phyloP scores from a whole-genome alignment of 2,329 filamentous ascomycete genomes.

The Ceratocystis diversiconidia region DNA sequence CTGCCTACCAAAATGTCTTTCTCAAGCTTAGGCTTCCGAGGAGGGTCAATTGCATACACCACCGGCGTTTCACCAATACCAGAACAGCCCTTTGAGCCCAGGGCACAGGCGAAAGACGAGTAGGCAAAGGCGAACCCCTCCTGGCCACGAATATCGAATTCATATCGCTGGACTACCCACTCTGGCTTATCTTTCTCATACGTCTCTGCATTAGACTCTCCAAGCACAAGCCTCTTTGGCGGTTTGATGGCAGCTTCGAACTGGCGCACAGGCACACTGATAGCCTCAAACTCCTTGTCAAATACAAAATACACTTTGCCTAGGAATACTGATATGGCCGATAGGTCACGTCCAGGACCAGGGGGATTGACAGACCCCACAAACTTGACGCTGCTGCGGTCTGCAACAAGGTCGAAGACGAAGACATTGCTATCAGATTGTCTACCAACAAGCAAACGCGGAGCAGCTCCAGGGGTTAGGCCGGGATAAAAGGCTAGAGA shows the following conservation, averaged over 20 bases:
- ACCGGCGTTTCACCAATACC: conserved; percentile 12
- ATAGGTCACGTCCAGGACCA: conserved; percentile 14
- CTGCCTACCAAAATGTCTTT: conserved; percentile 16
- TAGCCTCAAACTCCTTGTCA: conserved; percentile 13
- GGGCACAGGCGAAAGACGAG: conserved; percentile 15
- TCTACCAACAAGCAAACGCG: conserved; percentile 12
- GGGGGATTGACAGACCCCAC: conserved; percentile 14
- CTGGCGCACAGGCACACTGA: conserved; percentile 12
- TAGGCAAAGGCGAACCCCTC: conserved; percentile 18
- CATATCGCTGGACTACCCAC: conserved; percentile 9
- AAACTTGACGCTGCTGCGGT: conserved; percentile 9
- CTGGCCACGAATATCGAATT: conserved; percentile 15
- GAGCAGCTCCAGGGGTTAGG: background rate
- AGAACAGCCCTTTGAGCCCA: conserved; percentile 8
- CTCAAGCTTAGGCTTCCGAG: conserved; percentile 11
- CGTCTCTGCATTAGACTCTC: background rate
- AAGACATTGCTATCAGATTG: conserved; percentile 15
- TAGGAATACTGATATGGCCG: conserved; percentile 14
- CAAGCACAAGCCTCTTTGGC: background rate
- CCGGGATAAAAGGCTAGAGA: conserved; percentile 14
- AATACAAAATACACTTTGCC: conserved; percentile 16
- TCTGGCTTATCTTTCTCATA: background rate
- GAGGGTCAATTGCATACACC: conserved; percentile 19
- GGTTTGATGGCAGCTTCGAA: conserved; percentile 11
- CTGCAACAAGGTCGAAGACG: conserved; percentile 12